phyloP scores from a whole-genome alignment of 441 rosid genomes.

The Hypseocharis bilobata region DNA sequence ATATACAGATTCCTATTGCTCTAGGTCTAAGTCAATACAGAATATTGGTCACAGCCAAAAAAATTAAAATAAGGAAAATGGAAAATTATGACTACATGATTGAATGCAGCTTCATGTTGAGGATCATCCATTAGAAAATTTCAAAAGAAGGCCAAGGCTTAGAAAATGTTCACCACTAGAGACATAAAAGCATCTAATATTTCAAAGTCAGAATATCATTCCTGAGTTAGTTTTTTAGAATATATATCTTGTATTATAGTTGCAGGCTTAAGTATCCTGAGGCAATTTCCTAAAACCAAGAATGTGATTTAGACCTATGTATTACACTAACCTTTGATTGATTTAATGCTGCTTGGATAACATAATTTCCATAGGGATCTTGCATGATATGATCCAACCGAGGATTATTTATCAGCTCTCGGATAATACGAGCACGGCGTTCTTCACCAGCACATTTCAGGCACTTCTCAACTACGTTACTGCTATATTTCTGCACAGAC shows the following conservation, averaged over 20 bases:
- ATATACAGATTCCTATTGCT: too few species aligned
- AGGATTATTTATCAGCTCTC: constrained; percentile 48
- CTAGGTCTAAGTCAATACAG: too few species aligned
- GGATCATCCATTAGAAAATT: too few species aligned
- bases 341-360: constrained; percentile 70
- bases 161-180: too few species aligned
- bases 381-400: constrained; percentile 66
- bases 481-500: constrained; percentile 78
- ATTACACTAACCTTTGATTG: constrained; percentile 48
- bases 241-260: background rate
- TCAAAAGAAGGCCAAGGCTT: too few species aligned
- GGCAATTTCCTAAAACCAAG: too few species aligned
- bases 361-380: constrained; percentile 76
- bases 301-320: background rate
- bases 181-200: background rate
- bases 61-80: too few species aligned
- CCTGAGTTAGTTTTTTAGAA: background rate
- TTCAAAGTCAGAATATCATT: too few species aligned
- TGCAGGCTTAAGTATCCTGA: background rate
- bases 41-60: too few species aligned
- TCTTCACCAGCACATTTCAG: constrained; percentile 53
- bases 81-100: too few species aligned
- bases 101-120: too few species aligned
- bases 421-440: constrained; percentile 33
- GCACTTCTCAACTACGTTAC: constrained; percentile 81